Percentiles rank a stretch among this genome's conserved stretches.
Conservation (phyloP, 2,329 filamentous ascomycete species). For the Ciborinia camelliae region DNA sequence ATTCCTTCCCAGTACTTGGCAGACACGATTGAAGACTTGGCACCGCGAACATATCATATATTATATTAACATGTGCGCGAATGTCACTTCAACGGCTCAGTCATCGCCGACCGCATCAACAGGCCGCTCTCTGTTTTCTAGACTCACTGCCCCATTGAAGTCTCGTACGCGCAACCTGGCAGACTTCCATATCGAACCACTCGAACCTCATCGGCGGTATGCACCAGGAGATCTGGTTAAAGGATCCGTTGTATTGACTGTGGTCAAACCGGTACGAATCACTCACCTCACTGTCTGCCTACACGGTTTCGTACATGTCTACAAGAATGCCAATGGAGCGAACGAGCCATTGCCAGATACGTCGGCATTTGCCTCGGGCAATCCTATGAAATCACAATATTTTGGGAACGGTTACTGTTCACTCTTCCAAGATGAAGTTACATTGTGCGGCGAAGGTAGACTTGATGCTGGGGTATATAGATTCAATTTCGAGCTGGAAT, state of each 20-base stretch:
- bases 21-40: conserved; percentile 24
- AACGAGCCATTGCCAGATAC: conserved; percentile 45
- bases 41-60: conserved; percentile 24
- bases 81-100: conserved; percentile 32
- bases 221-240: conserved; percentile 68
- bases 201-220: conserved; percentile 76
- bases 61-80: conserved; percentile 36
- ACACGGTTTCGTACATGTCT: conserved; percentile 76
- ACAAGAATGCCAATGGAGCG: conserved; percentile 60
- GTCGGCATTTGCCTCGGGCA: conserved; percentile 35
- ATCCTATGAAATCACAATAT: conserved; percentile 49
- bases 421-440: conserved; percentile 77
- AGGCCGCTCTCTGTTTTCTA: conserved; percentile 38
- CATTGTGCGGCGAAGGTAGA: conserved; percentile 74
- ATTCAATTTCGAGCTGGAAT: conserved; percentile 73
- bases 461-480: conserved; percentile 72
- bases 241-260: conserved; percentile 68
- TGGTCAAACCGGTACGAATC: conserved; percentile 71
- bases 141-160: conserved; percentile 45
- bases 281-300: conserved; percentile 77
- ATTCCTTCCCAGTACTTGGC: conserved; percentile 30
- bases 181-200: conserved; percentile 74
- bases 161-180: conserved; percentile 60
- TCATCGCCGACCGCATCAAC: conserved; percentile 30
- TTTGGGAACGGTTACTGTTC: conserved; percentile 76